A percentile compares a stretch with the other conserved stretches of the same genome.
Evolutionary conservation across 495 filamentous ascomycete genomes (phyloP).

Genomic region (Lasiosphaeria hispida): DNA sequence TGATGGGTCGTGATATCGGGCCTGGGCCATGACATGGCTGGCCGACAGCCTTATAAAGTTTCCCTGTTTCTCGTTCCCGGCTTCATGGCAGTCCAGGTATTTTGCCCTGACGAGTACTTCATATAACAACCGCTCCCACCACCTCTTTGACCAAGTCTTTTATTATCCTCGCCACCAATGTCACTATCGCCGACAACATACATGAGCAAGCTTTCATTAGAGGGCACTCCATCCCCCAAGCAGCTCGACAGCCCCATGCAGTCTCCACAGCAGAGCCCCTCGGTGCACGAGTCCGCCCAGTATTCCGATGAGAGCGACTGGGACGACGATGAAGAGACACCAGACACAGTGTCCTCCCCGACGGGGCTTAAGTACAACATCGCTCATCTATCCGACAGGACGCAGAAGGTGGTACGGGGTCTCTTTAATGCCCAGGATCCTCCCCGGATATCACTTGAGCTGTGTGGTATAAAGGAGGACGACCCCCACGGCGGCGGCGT

Average conservation of each 20-base stretch:
- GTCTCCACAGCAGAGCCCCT: conserved; percentile 12
- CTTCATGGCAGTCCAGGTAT: not conserved
- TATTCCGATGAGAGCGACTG: conserved; percentile 31
- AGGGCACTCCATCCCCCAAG: conserved; percentile 27
- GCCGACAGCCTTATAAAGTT: conserved; percentile 1
- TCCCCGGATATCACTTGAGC: conserved; percentile 41
- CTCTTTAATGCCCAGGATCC: conserved; percentile 27
- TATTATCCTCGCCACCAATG: conserved; percentile 18
- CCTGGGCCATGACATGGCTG: not conserved
- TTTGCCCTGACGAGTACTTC: not conserved
- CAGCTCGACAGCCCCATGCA: conserved; percentile 27
- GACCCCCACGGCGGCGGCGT: conserved; percentile 30
- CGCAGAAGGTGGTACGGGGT: conserved; percentile 20
- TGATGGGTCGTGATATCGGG: not conserved
- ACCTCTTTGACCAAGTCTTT: conserved; percentile 12
- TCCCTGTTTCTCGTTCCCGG: not conserved
- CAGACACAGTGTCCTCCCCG: conserved; percentile 32
- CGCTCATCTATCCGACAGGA: conserved; percentile 20
- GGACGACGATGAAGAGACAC: conserved; percentile 31
- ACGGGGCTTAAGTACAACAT: conserved; percentile 39
- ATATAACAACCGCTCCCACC: not conserved
- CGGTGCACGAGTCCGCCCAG: conserved; percentile 10
- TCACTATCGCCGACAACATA: conserved; percentile 35
- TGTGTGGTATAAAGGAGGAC: conserved; percentile 39
- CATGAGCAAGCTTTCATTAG: conserved; percentile 43